Evolutionary conservation across 352 stramenopile genomes (phyloP).

Genomic region (Pythium rhizo-oryzae): DNA sequence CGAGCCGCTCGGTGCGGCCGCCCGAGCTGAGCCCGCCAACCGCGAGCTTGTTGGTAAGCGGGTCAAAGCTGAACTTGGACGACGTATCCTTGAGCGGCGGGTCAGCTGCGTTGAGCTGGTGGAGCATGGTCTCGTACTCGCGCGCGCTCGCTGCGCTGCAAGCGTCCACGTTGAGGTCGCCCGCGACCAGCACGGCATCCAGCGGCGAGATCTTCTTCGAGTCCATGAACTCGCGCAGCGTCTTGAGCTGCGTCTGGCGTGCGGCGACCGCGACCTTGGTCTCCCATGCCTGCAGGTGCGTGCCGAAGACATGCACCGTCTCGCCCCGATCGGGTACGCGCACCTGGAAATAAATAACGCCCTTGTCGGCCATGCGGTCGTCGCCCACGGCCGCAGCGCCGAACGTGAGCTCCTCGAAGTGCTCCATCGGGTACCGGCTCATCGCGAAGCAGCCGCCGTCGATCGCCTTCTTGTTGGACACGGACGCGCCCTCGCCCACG

Average conservation of each 20-base stretch:
- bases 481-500: slow-evolving; percentile 45
- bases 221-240: slow-evolving; percentile 55
- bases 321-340: slow-evolving; percentile 32
- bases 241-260: slow-evolving; percentile 43
- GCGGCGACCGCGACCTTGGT: slow-evolving; percentile 43
- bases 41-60: slow-evolving; percentile 57
- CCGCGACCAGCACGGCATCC: slow-evolving; percentile 57
- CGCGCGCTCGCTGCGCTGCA: slow-evolving; percentile 3
- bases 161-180: slow-evolving; percentile 71
- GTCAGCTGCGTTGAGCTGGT: slow-evolving; percentile 40
- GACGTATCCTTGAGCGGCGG: slow-evolving; percentile 35
- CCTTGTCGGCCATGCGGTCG: slow-evolving; percentile 71
- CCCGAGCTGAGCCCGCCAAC: slow-evolving; percentile 60
- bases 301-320: slow-evolving; percentile 61
- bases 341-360: slow-evolving; percentile 63
- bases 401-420: slow-evolving; percentile 63
- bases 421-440: slow-evolving; percentile 62
- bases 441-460: slow-evolving; percentile 71
- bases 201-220: slow-evolving; percentile 43
- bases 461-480: slow-evolving; percentile 63
- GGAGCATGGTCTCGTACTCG: slow-evolving; percentile 61
- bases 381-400: slow-evolving; percentile 53
- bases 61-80: slow-evolving; percentile 64
- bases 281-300: slow-evolving; percentile 73
- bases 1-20: slow-evolving; percentile 55